phyloP scores from a whole-genome alignment of 2,329 filamentous ascomycete species.

The Exophiala oligosperma region DNA sequence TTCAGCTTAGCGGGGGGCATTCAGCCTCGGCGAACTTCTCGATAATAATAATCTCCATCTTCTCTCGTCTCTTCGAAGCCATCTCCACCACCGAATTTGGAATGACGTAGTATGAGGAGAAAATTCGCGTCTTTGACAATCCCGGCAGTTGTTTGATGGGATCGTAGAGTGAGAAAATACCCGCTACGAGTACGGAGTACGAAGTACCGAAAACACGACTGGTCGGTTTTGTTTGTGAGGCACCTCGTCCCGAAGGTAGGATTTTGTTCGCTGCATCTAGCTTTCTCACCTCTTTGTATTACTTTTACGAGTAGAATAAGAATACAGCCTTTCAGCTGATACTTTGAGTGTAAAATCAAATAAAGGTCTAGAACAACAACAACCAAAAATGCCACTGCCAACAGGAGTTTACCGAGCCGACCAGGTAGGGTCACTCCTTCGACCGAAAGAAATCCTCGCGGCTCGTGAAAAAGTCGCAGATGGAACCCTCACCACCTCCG shows the following conservation, averaged over 20 bases:
- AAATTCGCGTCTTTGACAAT: not conserved
- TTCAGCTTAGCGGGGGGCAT: too few species aligned
- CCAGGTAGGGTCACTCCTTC: conserved; percentile 58
- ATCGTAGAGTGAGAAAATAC: not conserved
- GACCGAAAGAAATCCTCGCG: conserved; percentile 51
- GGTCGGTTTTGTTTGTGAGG: too few species aligned
- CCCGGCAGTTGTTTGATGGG: not conserved
- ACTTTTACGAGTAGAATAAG: too few species aligned
- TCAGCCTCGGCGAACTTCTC: too few species aligned
- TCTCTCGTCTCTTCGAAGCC: not conserved
- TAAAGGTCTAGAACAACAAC: not conserved
- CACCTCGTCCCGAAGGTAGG: too few species aligned
- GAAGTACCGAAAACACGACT: too few species aligned
- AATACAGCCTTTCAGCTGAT: too few species aligned
- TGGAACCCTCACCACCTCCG: conserved; percentile 41
- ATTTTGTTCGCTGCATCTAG: too few species aligned
- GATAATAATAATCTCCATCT: not conserved
- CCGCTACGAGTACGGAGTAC: too few species aligned
- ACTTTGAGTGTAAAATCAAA: too few species aligned
- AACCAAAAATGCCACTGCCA: conserved; percentile 25
- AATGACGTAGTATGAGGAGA: not conserved
- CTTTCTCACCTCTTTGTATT: too few species aligned
- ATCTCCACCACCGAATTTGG: too few species aligned
- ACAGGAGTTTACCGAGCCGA: conserved; percentile 48
- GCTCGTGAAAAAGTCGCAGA: conserved; percentile 51